Conservation (phyloP, 2,329 filamentous ascomycete species). For the Colletotrichum chrysophilum region DNA sequence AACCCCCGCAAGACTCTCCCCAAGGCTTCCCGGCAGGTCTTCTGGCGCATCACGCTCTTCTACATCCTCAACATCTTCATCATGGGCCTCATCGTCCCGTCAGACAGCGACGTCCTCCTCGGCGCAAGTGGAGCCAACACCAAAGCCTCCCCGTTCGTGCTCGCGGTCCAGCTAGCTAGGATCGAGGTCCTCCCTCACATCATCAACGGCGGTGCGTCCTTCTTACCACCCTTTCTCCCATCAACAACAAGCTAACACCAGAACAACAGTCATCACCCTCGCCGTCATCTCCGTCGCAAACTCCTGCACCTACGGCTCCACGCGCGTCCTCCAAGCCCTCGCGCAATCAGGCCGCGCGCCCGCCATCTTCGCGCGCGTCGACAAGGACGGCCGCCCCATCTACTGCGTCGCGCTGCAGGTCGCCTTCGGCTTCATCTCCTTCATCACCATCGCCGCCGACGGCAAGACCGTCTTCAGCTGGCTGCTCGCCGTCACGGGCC, state of each 20-base stretch:
- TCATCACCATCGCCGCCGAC: constrained; percentile 63
- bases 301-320: constrained; percentile 78
- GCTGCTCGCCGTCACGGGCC: constrained; percentile 71
- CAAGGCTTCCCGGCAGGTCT: constrained; percentile 78
- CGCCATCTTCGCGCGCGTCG: constrained; percentile 71
- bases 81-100: constrained; percentile 78
- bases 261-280: constrained; percentile 68
- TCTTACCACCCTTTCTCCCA: no score
- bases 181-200: constrained; percentile 70
- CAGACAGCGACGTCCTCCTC: constrained; percentile 63
- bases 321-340: constrained; percentile 74
- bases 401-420: constrained; percentile 68
- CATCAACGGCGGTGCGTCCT: constrained; percentile 64
- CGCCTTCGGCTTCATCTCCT: constrained; percentile 69
- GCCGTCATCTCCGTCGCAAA: constrained; percentile 83
- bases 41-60: constrained; percentile 83
- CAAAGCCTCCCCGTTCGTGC: constrained; percentile 71
- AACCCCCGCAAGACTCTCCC: constrained; percentile 80
- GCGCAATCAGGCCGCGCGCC: constrained; percentile 75
- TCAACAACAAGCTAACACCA: neutral
- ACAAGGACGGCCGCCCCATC: constrained; percentile 73
- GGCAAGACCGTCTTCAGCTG: constrained; percentile 47
- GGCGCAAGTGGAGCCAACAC: constrained; percentile 53
- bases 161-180: constrained; percentile 70
- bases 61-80: constrained; percentile 77